Evolutionary conservation across 495 filamentous ascomycete species (phyloP), one percentile per base, ranked within the genome.

Genomic region (Lichenothelia convexa): DNA sequence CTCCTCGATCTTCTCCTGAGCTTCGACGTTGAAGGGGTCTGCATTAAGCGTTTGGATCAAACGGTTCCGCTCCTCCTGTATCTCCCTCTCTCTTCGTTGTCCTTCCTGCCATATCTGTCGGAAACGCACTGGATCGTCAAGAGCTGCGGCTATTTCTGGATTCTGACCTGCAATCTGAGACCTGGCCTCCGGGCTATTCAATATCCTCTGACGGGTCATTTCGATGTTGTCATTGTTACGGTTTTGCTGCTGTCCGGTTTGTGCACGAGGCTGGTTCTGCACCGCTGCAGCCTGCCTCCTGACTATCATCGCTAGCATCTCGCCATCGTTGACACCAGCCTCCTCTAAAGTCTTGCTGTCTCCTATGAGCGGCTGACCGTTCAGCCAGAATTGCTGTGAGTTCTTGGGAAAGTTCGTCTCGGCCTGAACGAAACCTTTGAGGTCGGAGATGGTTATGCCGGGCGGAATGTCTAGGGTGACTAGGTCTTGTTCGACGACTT

Each of bases 1-100:
- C 57, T 97, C 89, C 51, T 85, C 89, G 35, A 97, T 95, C 58
- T 77, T 78, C n/a, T 65, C 67, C 57, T 97, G 89, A 11, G 83
- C 80, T 32, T 91, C 85, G 18, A 75, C 57, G 49, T 94, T 83
- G 50, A 95, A 93, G 1, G 87, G 84, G 47, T 95, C 89, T 5
- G 80, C 75, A 46, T 93, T 92, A 26, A 95, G 63, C 53, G 75
- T 60, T 6, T 66, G 65, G 41, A 93, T 80, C 45, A 83, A 71
- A n/a, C 78, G 72, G 43, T 80, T 73, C 39, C 86, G 78, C 50
- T 82, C 72, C 20, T 63, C 68, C 42, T 86, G 74, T 26, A 64
- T 60, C 36, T 82, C 70, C 29, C 67, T 64, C 40, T 91, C 77
- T 45, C 71, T 64, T 30, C 74, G 65, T 45, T 73, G 64, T 51